A percentile compares a stretch with the other conserved stretches of the same genome.
These are phyloP conservation scores for Phytophthora foliorum DNA, from an alignment of 352 stramenopile genomes.

Conservation along the genomic window DNA sequence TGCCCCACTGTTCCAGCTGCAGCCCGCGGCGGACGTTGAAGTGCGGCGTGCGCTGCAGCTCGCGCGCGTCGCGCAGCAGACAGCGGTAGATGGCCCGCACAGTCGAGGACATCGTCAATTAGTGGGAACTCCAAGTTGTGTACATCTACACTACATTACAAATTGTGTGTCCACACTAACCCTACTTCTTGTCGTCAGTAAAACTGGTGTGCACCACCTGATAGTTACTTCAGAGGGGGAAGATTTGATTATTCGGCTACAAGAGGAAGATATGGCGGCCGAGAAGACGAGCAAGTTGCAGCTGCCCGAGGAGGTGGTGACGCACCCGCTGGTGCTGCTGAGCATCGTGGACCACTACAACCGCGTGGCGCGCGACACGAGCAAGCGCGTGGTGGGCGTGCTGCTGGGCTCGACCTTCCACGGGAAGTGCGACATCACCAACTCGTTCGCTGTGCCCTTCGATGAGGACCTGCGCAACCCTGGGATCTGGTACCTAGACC, in stretches of 20 bases:
- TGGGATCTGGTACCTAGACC: constrained; percentile 99
- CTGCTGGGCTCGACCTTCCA: constrained; percentile 96
- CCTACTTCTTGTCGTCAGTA: background rate
- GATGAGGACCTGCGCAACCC: constrained; percentile 98
- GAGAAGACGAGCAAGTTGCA: constrained; percentile 45
- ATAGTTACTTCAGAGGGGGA: constrained; percentile 32
- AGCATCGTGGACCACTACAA: constrained; percentile 99
- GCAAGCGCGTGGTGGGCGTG: constrained; percentile 99
- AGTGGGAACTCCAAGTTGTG: constrained; percentile 2
- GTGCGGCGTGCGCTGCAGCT: constrained; percentile 66
- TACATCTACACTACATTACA: background rate
- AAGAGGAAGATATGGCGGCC: constrained; percentile 16
- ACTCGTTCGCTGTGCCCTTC: constrained; percentile 97
- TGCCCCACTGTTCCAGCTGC: constrained; percentile 72
- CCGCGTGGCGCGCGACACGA: constrained; percentile 97
- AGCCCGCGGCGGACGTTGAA: constrained; percentile 70
- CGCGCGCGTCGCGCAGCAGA: constrained; percentile 66
- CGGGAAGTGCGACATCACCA: constrained; percentile 95
- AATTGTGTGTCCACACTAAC: constrained; percentile 9
- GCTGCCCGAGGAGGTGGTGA: constrained; percentile 94
- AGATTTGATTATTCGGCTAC: constrained; percentile 25
- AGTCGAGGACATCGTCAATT: constrained; percentile 45
- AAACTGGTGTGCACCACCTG: background rate
- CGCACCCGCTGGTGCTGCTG: constrained; percentile 99
- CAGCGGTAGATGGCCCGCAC: constrained; percentile 74